Evolutionary conservation across 306 rosid species (phyloP), one percentile per base, ranked within the genome.

Genomic region (Arachis hypogaea): DNA sequence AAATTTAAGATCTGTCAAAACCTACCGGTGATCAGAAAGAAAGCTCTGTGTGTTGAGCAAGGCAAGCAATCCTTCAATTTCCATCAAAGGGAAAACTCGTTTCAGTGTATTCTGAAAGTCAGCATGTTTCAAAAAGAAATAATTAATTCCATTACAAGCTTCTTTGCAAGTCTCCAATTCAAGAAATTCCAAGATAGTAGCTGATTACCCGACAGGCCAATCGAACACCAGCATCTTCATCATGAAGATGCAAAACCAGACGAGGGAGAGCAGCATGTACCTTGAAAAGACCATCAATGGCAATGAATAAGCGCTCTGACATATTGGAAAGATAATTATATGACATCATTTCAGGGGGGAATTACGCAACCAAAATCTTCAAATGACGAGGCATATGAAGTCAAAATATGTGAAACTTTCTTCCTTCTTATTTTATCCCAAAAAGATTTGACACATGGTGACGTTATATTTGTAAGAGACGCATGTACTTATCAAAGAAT

Each of bases 141-240:
- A 12, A 77, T 12, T 49, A 42, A 59, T 72, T 49, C 77, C 9
- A 58, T 84, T 36, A 67, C 46, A 69, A 28, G 18, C 46, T 63
- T 72, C 81, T 64, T 47, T 29, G 69, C 16, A 60, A 63, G 59
- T 66, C 36, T 44, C 52, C 71, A 22, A n/a, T 41, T 54, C 59
- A 62, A 52, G 74, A 74, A 71, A 81, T 52, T 63, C 11, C 80
- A 80, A 59, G 80, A 77, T 52, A 44, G 36, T 66, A 61, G 71
- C 43, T 33, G 68, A 83, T 78, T 91, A 93, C 98, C 98, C 98
- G 97, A 83, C 98, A 93, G 71, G 98, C 97, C 51, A 85, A 82
- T 65, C 96, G 86, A 30, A 93, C 96, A 47, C 85, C 77, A 74
- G 75, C 10, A 66, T 93, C 94, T 40, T 89, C 96, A 64, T 93